phyloP scores from a whole-genome alignment of 345 rosid genomes.

The Ricinus communis region DNA sequence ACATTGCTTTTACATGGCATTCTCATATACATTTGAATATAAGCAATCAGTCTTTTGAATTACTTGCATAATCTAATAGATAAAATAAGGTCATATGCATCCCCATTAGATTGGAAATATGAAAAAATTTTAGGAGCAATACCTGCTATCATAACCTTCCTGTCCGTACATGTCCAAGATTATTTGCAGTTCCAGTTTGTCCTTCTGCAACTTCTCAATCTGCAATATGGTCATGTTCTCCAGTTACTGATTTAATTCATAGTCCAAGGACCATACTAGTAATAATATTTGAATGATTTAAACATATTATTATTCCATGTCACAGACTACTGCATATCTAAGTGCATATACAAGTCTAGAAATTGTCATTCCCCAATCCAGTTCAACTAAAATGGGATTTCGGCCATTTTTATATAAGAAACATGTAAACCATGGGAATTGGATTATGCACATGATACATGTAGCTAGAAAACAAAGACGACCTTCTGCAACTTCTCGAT shows the following conservation, averaged over 20 bases:
- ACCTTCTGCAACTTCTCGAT: constrained; percentile 76
- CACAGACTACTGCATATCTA: not conserved
- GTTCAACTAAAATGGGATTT: not conserved
- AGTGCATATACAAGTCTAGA: not conserved
- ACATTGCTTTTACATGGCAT: not conserved
- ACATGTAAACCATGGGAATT: not conserved
- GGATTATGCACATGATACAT: not conserved
- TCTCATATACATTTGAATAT: not conserved
- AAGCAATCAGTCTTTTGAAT: not conserved
- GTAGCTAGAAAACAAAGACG: not conserved
- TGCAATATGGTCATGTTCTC: constrained; percentile 38
- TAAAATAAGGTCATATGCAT: not conserved
- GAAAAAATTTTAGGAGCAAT: no score
- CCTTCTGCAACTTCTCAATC: constrained; percentile 80
- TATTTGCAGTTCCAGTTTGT: constrained; percentile 63
- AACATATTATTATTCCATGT: not conserved
- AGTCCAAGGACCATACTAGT: not conserved
- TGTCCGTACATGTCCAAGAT: constrained; percentile 69
- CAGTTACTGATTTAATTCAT: constrained; percentile 7
- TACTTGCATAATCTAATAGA: not conserved
- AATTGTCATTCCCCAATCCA: not conserved
- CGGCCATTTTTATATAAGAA: not conserved
- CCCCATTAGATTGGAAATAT: not conserved
- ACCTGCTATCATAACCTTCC: constrained; percentile 77
- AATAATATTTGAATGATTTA: not conserved